Base-by-base conservation (phyloP, 371 early-diverging fungal genomes). In the Zancudomyces culisetae region DNA sequence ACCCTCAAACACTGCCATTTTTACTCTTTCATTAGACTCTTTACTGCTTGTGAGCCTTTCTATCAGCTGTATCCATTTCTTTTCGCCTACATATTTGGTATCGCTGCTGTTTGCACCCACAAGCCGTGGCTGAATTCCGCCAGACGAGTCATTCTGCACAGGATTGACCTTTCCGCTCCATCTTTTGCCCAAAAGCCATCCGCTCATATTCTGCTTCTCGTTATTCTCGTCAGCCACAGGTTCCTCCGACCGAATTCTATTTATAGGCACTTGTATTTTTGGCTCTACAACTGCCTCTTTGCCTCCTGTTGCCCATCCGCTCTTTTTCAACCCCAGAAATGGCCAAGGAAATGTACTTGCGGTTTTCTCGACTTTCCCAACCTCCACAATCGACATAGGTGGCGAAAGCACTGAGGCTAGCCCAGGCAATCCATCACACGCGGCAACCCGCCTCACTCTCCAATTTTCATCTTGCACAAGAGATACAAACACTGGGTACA, bases 371-470 rank as follows among this genome's bases (percentile, higher is more conserved):
- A 35, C 35, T 15, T 35, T 35, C 15, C 6, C 15, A 6, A 15
- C 6, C 35, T 35, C 35, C 10, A 6, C 15, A 6, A 35, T 6
- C 10, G 6, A 35, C 35, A 15, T 6, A 10, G 35, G 35, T 35
- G 35, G 35, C 35, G 59, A 59, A 39, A 66, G 53, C n/a, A 62
- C 66, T 23, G 57, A 54, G 1, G 68, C 68, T 49, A 68, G 50
- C 1, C 65, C 69, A 0, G 68, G 67, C 49, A 68, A 47, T 40
- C 66, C 60, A n/a, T 63, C 55, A 22, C 57, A 53, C 0, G 68
- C 68, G 0, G 68, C 61, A 43, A 60, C 58, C 55, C 64, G 60
- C 6, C 68, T 47, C 15, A 68, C 68, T 42, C 66, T 66, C 68
- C 68, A 68, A 12, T 63, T 45, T n/a, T 52, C 0, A 45, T 68